Percentiles rank a stretch among this genome's conserved stretches.
Conservation (phyloP, 257 asterid genomes). For the Rauvolfia tetraphylla region DNA sequence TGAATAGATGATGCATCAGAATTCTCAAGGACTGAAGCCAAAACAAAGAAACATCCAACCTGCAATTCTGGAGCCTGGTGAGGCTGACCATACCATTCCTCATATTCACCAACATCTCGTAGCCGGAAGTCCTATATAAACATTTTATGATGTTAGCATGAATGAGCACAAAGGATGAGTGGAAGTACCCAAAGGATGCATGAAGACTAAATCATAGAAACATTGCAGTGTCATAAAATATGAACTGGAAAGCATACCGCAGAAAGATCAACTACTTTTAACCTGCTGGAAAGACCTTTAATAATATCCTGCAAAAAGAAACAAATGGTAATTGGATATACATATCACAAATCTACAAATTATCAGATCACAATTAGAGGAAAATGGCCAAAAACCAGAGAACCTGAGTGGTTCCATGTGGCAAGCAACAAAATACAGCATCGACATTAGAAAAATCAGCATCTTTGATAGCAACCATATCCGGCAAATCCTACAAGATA, state of each 20-base stretch:
- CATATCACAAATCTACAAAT: not conserved
- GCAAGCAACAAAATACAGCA: conserved; percentile 96
- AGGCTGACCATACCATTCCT: conserved; percentile 97
- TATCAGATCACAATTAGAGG: not conserved
- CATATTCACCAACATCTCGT: conserved; percentile 65
- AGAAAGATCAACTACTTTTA: conserved; percentile 89
- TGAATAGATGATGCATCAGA: not conserved
- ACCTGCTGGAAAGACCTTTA: conserved; percentile 64
- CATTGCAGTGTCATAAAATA: conserved; percentile 4
- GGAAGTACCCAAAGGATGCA: not conserved
- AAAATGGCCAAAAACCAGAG: conserved; percentile 6
- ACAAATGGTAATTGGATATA: conserved; percentile 1
- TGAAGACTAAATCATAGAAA: not conserved
- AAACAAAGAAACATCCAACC: conserved; percentile 37
- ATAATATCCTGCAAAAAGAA: conserved; percentile 71
- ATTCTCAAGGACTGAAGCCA: not conserved
- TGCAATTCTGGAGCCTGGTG: conserved; percentile 77
- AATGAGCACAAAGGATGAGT: not conserved
- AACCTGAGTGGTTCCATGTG: conserved; percentile 98
- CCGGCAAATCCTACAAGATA: conserved; percentile 63
- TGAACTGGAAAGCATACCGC: conserved; percentile 55
- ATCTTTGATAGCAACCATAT: conserved; percentile 81
- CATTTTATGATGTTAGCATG: conserved; percentile 14
- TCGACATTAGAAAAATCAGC: conserved; percentile 81
- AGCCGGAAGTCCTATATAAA: conserved; percentile 82